Evolutionary conservation across 2,329 filamentous ascomycete species (phyloP), one percentile per base, ranked within the genome.

Genomic region (Zopfia rhizophila): DNA sequence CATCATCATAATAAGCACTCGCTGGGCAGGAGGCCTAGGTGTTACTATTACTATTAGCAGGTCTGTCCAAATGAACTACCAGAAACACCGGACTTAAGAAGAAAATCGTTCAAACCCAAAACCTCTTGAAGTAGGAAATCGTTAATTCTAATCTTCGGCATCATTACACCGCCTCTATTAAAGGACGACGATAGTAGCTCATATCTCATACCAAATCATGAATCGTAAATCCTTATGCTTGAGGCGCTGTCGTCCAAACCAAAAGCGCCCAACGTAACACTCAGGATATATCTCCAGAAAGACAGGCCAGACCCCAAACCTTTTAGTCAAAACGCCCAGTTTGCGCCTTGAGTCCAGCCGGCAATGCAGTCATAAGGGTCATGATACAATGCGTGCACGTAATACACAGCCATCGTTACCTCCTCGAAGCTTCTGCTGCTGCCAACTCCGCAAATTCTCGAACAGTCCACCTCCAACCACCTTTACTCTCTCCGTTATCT

Each of bases 381-480:
- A 57, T 67, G 56, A 60, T 60, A 50, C 51, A 52, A 45, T 55
- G 45, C 40, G 54, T 28, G 38, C 14, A 17, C 38, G 40, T 51
- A 12, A 30, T 45, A 44, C 41, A 46, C 33, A 39, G 22, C 36
- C 23, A 30, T 14, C 22, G 12, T 45, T 17, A 36, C 37, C 44
- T 23, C 25, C 44, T 28, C n/a, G 28, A 5, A 14, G 16, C 21
- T 24, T 51, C 61, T 32, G 58, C 58, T 7, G 35, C 22, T 8
- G 33, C 35, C 5, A 29, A 13, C 7, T 11, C 59, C 42, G 76
- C 76, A 51, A 80, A 60, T 51, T 78, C 73, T 45, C 79, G 73
- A 42, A 84, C 88, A 36, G 85, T 85, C 91, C 91, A 95, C 72
- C 88, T 83, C 90, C 89, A 91, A 40, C 81, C 78, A 59, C 80